Conservation (phyloP, 2,329 filamentous ascomycete genomes). For the Dendryphion nanum region DNA sequence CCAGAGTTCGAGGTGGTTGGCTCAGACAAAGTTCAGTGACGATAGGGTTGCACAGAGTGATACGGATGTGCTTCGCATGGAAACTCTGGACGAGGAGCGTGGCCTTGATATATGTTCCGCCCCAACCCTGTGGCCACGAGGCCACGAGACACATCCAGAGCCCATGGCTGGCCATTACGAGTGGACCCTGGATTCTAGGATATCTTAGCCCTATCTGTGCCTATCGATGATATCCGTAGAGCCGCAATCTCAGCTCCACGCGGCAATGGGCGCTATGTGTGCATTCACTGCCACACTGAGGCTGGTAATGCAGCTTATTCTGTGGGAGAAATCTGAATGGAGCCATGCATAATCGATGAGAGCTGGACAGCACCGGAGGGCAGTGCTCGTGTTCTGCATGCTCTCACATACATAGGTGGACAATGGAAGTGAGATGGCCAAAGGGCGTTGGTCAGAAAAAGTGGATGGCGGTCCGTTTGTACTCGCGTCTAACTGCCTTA, state of each 20-base stretch:
- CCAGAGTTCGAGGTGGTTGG: constrained; percentile 18
- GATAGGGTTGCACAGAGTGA: constrained; percentile 16
- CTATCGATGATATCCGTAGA: too few species aligned
- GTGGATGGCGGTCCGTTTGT: constrained; percentile 29
- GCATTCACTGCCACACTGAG: constrained; percentile 10
- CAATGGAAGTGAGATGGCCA: too few species aligned
- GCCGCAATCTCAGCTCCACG: too few species aligned
- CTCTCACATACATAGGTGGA: constrained; percentile 2
- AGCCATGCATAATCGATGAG: constrained; percentile 3
- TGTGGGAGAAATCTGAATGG: constrained; percentile 3
- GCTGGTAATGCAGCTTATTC: background rate
- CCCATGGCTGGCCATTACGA: too few species aligned
- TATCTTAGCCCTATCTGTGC: too few species aligned
- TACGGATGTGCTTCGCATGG: constrained; percentile 11
- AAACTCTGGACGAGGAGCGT: constrained; percentile 12
- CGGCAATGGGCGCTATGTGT: too few species aligned
- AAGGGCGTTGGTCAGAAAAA: constrained; percentile 21
- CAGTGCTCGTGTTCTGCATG: constrained; percentile 9
- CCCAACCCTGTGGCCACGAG: constrained; percentile 22
- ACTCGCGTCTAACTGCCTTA: constrained; percentile 26
- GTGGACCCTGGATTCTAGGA: too few species aligned
- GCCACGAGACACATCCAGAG: constrained; percentile 22
- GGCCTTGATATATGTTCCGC: constrained; percentile 35
- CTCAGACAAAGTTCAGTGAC: constrained; percentile 14
- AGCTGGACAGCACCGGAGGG: constrained; percentile 3